phyloP scores from a whole-genome alignment of 2,329 filamentous ascomycete genomes.

The Monilinia laxa region DNA sequence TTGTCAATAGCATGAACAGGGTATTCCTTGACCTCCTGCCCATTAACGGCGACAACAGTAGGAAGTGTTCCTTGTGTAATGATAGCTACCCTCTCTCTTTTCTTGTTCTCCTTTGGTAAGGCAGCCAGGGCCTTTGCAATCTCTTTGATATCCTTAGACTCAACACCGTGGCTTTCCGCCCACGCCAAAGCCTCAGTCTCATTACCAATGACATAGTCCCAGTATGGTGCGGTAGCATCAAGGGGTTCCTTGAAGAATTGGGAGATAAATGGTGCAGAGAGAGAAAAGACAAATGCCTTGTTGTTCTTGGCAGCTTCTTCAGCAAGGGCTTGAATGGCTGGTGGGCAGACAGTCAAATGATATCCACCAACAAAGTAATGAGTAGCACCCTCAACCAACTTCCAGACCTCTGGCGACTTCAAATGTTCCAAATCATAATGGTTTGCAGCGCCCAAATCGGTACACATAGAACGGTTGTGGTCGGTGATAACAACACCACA shows the following conservation, averaged over 20 bases:
- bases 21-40: conserved; percentile 71
- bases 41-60: conserved; percentile 79
- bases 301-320: conserved; percentile 85
- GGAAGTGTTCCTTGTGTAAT: conserved; percentile 93
- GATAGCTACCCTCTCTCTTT: conserved; percentile 81
- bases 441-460: conserved; percentile 93
- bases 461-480: conserved; percentile 92
- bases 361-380: conserved; percentile 94
- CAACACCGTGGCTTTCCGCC: conserved; percentile 75
- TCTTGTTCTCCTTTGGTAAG: conserved; percentile 86
- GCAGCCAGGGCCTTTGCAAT: conserved; percentile 84
- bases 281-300: conserved; percentile 88
- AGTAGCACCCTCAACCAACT: conserved; percentile 82
- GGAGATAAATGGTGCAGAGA: conserved; percentile 92
- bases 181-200: conserved; percentile 91
- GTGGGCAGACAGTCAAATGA: conserved; percentile 94
- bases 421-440: conserved; percentile 94
- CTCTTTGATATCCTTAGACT: conserved; percentile 74
- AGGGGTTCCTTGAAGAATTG: conserved; percentile 98
- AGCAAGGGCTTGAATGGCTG: conserved; percentile 84
- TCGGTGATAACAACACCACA: conserved; percentile 97
- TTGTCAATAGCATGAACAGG: conserved; percentile 76
- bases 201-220: conserved; percentile 95
- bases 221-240: conserved; percentile 83
- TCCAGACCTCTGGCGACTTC: conserved; percentile 88